phyloP scores from a whole-genome alignment of 2,329 filamentous ascomycete genomes.

The Aspergillus sp. region DNA sequence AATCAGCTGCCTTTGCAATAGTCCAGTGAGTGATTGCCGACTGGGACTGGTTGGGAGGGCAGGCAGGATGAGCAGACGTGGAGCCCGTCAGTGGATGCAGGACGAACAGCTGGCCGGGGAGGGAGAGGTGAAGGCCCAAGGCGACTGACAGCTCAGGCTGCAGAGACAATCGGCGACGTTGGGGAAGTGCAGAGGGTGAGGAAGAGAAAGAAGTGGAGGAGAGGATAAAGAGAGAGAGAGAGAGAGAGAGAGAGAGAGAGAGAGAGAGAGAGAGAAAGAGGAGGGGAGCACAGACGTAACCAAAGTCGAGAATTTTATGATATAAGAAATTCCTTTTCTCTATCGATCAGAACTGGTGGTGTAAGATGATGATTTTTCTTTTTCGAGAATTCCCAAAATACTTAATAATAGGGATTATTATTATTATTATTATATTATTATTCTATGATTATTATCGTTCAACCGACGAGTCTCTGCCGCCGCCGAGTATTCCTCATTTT shows the following conservation, averaged over 20 bases:
- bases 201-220: not conserved
- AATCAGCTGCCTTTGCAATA: not conserved
- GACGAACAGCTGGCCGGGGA: constrained; percentile 14
- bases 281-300: not conserved
- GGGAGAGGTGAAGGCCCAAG: constrained; percentile 13
- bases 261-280: not conserved
- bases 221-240: not conserved
- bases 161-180: constrained; percentile 23
- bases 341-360: not conserved
- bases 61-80: constrained; percentile 19
- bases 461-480: no score
- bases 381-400: not conserved
- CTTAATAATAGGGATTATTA: no score
- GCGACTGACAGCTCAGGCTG: constrained; percentile 18
- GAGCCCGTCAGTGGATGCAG: constrained; percentile 17
- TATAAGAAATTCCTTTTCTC: not conserved
- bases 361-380: not conserved
- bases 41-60: constrained; percentile 16
- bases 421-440: no score
- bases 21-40: not conserved
- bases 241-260: not conserved
- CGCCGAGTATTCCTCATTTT: no score
- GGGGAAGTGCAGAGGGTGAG: constrained; percentile 9
- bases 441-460: no score
- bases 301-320: not conserved